Base-by-base conservation (phyloP, 192 early-diverging fungal species). In the Chytriomyces confervae region DNA sequence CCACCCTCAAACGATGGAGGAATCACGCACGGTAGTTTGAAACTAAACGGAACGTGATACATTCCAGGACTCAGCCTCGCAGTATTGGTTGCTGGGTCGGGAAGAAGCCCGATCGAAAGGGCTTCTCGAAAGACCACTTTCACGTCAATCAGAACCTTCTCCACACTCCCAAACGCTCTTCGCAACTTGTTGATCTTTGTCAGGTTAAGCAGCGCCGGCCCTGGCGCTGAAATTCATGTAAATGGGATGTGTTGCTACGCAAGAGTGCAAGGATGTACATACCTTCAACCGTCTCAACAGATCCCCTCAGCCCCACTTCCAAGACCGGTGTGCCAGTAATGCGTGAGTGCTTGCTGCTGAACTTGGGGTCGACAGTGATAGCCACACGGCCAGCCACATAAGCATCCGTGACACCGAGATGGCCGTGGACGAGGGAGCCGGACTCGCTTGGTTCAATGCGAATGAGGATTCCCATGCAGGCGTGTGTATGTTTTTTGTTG, bases 31-130 rank as follows among this genome's bases (percentile, higher is more conserved):
- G 57, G 72, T 2, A 75, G 62, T 10, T 57, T 13, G 46, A 75
- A 75, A 0, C 23, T 10, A 61, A 75, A 75, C 10, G 72, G 72
- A 24, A 75, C 62, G 10, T 75, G 61, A 61, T 75, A 75, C 3
- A 23, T 63, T 7, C 72, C 72, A 7, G 69, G 69, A 7, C 23
- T 48, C 11, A 71, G 49, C 29, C 18, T 46, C 10, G 18, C 20
- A n/a, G 57, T 7, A 6, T 13, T 43, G 46, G 13, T 6, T 8
- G 7, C 8, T 44, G 46, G 13, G 49, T 53, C 69, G 0, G 9
- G 50, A 20, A 48, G 29, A 10, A 71, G 53, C 23, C 69, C 69
- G 27, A 53, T 7, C 23, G 50, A 48, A 20, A 71, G 53, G 1
- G 69, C n/a, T 2, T 71, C 69, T 24, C 13, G 27, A 27, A 71